Conservation (phyloP, 163 green algal species). For the Scenedesmus sp. region DNA sequence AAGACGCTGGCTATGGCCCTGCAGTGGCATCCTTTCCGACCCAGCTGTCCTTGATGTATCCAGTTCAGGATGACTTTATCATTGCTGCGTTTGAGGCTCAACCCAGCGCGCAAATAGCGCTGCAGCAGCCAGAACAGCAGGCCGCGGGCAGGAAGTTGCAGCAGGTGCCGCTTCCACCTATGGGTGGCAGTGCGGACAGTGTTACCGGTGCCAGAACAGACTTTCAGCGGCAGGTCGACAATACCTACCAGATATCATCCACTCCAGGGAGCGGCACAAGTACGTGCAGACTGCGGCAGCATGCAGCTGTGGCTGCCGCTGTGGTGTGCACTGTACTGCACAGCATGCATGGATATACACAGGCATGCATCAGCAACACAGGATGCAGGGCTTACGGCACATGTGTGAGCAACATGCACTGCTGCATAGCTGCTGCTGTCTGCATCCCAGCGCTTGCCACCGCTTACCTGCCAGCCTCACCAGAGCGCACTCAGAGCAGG, state of each 20-base stretch:
- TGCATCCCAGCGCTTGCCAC: no score
- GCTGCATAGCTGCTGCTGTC: no score
- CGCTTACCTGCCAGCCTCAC: no score
- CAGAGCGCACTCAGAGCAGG: no score
- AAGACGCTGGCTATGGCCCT: conserved; percentile 2
- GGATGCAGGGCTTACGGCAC: background rate
- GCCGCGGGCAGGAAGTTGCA: background rate
- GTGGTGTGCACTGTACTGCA: background rate
- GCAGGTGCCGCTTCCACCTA: background rate
- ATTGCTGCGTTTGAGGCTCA: background rate
- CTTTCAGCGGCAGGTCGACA: background rate
- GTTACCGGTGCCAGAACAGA: background rate
- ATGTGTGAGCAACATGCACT: background rate
- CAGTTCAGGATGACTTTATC: no score
- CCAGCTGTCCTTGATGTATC: conserved; percentile 4
- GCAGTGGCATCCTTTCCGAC: conserved; percentile 1
- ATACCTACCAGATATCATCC: background rate
- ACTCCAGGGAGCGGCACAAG: background rate
- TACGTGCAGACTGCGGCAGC: background rate
- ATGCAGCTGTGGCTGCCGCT: background rate
- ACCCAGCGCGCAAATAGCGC: background rate
- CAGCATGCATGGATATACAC: background rate
- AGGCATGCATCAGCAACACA: background rate
- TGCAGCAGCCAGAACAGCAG: background rate
- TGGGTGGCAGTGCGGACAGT: background rate